Percentiles rank a stretch among this genome's conserved stretches.
Evolutionary conservation across 495 filamentous ascomycete genomes (phyloP).

Genomic region (Talaromyces wortmannii): DNA sequence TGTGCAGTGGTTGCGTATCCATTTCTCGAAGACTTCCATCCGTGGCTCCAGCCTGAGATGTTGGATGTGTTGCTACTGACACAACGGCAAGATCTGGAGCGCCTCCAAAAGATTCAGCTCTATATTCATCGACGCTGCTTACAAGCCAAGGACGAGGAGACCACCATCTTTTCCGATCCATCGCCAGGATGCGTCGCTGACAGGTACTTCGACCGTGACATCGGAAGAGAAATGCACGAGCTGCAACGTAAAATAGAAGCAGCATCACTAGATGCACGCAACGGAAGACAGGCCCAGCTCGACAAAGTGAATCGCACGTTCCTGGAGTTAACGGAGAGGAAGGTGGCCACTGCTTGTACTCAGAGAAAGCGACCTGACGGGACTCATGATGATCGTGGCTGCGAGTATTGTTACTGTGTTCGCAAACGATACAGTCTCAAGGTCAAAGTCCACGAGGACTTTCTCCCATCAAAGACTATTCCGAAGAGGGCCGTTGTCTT

Average conservation of each 20-base stretch:
- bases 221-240: conserved; percentile 2
- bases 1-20: conserved; percentile 28
- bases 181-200: conserved; percentile 31
- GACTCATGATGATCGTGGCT: conserved; percentile 21
- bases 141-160: neutral
- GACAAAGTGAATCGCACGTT: conserved; percentile 22
- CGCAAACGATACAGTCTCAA: conserved; percentile 30
- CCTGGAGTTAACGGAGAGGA: conserved; percentile 25
- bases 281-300: conserved; percentile 33
- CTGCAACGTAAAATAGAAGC: conserved; percentile 25
- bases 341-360: conserved; percentile 17
- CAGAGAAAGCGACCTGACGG: conserved; percentile 9
- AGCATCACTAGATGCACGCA: conserved; percentile 9
- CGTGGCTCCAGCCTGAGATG: conserved; percentile 39
- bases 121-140: conserved; percentile 33
- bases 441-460: conserved; percentile 54
- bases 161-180: conserved; percentile 38
- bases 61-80: conserved; percentile 45
- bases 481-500: conserved; percentile 43
- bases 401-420: conserved; percentile 24
- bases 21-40: conserved; percentile 44
- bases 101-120: conserved; percentile 37
- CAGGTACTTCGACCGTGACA: conserved; percentile 29
- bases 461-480: conserved; percentile 35
- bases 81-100: conserved; percentile 31